Conservation (phyloP, 257 asterid species). For the Ballota nigra region DNA sequence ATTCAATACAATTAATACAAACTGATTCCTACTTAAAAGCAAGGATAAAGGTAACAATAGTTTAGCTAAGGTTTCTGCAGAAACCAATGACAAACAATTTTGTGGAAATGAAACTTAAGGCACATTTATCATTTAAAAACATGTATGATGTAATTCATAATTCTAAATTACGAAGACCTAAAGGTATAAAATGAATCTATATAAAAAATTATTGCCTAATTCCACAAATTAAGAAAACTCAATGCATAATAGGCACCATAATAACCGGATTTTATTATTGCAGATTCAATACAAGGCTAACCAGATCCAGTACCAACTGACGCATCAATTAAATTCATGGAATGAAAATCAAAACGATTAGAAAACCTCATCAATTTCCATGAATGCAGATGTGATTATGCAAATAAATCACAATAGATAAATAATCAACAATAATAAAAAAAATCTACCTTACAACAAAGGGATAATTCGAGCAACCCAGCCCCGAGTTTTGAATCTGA, state of each 20-base stretch:
- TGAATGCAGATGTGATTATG: not conserved
- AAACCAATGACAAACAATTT: no score
- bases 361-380: not conserved
- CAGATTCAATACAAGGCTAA: not conserved
- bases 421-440: not conserved
- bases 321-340: not conserved
- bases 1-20: not conserved
- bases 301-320: not conserved
- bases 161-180: not conserved
- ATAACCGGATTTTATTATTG: not conserved
- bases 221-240: not conserved
- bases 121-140: not conserved
- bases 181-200: not conserved
- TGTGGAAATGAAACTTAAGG: not conserved
- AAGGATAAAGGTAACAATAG: not conserved
- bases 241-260: not conserved
- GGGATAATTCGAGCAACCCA: conserved; percentile 32
- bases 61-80: not conserved
- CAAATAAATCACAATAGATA: not conserved
- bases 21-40: not conserved
- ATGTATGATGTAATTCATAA: not conserved
- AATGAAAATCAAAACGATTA: conserved; percentile 5
- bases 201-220: no score
- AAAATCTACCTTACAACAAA: conserved; percentile 29
- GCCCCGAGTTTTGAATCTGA: conserved; percentile 32